Base-by-base conservation (phyloP, 345 rosid genomes). In the Bruguiera parviflora region DNA sequence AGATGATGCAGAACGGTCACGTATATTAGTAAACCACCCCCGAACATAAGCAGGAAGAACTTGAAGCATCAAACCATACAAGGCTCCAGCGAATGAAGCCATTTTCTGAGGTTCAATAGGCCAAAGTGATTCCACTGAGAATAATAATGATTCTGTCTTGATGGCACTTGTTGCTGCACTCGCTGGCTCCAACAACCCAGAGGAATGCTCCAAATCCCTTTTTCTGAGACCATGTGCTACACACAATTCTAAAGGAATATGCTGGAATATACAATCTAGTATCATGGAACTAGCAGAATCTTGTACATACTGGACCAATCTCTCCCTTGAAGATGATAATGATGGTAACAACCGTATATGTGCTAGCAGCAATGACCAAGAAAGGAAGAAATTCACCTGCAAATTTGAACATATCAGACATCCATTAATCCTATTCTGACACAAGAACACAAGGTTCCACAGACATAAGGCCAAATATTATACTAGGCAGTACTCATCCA, bases 41-140 rank as follows among this genome's bases (percentile, higher is more conserved):
- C 98, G 87, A 62, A 94, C 97, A 66, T 88, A 94, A 63, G 98
- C 97, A 69, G 98, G 98, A 74, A 94, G 90, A 79, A 91, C 81
- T 57, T 86, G 78, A 58, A 94, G 87, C 93, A 91, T 86, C 82
- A 94, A 65, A 77, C 97, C 98, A 53, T 83, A 94, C 67, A 91
- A 68, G 31, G 93, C 93, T 66, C 92, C 98, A 71, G 98, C 90
- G 78, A 94, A 90, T 6, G 82, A 70, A 64, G 98, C 89, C 87
- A 91, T 70, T 68, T 83, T 91, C 53, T 66, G 70, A 7, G 89
- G 72, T 61, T 85, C 84, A 65, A 85, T 75, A 46, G 96, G 95
- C 97, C 97, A 89, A 71, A 94, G 89, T 68, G 96, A 81, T 79
- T 91, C 96, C 53, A 91, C 81, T 24, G 87, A 71, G 76, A 83